Percentiles rank a stretch among this genome's conserved stretches.
Conservation (phyloP, 176 grass and related monocot species). For the Eleusine coracana region DNA sequence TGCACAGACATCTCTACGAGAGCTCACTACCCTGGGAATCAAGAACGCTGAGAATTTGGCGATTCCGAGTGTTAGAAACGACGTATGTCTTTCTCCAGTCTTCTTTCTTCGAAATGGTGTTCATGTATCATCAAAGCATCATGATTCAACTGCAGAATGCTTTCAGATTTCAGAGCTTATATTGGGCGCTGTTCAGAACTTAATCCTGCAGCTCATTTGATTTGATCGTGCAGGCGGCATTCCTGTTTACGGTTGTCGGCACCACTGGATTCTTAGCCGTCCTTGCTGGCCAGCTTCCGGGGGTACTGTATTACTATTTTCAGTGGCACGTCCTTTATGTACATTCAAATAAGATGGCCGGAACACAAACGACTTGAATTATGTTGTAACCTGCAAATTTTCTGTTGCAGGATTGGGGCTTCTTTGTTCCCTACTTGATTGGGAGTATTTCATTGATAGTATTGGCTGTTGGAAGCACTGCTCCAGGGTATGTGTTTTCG, state of each 20-base stretch:
- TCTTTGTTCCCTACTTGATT: conserved; percentile 90
- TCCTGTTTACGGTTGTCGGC: conserved; percentile 88
- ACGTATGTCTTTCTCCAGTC: conserved; percentile 49
- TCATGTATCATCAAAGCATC: background rate
- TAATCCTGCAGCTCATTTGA: background rate
- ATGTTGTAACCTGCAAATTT: background rate
- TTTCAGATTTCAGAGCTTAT: background rate
- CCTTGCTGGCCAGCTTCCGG: conserved; percentile 85
- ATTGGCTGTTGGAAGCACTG: conserved; percentile 74
- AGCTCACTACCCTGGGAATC: conserved; percentile 82
- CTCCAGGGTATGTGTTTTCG: conserved; percentile 71
- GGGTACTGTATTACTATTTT: conserved; percentile 51
- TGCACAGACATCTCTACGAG: conserved; percentile 82
- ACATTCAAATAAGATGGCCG: conserved; percentile 19
- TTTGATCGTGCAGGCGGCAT: conserved; percentile 66
- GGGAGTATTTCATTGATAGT: conserved; percentile 92
- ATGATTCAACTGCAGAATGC: background rate
- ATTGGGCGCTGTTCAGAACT: background rate
- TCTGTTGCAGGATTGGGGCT: conserved; percentile 83
- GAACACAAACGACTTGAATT: background rate
- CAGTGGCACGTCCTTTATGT: background rate
- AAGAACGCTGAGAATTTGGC: conserved; percentile 93
- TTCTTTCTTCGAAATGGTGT: background rate
- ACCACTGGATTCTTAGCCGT: conserved; percentile 77
- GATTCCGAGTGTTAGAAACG: conserved; percentile 95